A percentile compares a stretch with the other conserved stretches of the same genome.
These are phyloP conservation scores for Lentinula aciculospora DNA, from an alignment of 768 basidiomycete genomes.

Conservation along the genomic window DNA sequence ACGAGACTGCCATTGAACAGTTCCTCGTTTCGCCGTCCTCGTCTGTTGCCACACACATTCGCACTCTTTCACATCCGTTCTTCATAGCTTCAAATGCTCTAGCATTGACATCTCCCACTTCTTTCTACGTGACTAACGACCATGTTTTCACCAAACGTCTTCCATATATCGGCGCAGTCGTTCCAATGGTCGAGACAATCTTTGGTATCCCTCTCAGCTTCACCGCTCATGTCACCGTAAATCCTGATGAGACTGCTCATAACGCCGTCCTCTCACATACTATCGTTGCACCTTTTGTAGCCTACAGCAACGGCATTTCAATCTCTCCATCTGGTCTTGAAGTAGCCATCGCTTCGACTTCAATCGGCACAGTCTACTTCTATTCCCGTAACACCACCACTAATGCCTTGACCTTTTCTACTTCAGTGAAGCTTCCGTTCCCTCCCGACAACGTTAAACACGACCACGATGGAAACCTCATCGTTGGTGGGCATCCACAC, in stretches of 20 bases:
- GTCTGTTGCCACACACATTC: conserved; percentile 44
- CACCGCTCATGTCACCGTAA: conserved; percentile 49
- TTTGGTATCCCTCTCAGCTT: conserved; percentile 54
- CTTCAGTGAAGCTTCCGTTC: conserved; percentile 49
- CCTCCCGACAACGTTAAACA: conserved; percentile 57
- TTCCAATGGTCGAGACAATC: conserved; percentile 51
- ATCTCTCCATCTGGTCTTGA: conserved; percentile 43
- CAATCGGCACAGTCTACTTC: conserved; percentile 39
- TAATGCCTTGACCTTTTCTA: conserved; percentile 33
- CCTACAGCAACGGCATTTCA: conserved; percentile 69
- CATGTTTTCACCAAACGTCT: conserved; percentile 62
- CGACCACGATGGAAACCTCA: conserved; percentile 38
- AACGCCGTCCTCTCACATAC: conserved; percentile 26
- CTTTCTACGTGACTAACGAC: conserved; percentile 73
- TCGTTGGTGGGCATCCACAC: conserved; percentile 65
- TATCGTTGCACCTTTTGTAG: conserved; percentile 39
- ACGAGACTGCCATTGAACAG: conserved; percentile 60
- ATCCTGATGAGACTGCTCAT: conserved; percentile 17
- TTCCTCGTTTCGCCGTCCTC: conserved; percentile 46
- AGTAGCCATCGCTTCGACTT: conserved; percentile 55
- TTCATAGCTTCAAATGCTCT: conserved; percentile 66
- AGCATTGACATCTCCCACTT: conserved; percentile 56
- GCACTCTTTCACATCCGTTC: conserved; percentile 52
- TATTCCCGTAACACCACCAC: conserved; percentile 44
- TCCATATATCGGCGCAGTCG: conserved; percentile 41